These are phyloP conservation scores for Lachnellula cervina DNA, from an alignment of 2,329 filamentous ascomycete genomes.

Conservation along the genomic window DNA sequence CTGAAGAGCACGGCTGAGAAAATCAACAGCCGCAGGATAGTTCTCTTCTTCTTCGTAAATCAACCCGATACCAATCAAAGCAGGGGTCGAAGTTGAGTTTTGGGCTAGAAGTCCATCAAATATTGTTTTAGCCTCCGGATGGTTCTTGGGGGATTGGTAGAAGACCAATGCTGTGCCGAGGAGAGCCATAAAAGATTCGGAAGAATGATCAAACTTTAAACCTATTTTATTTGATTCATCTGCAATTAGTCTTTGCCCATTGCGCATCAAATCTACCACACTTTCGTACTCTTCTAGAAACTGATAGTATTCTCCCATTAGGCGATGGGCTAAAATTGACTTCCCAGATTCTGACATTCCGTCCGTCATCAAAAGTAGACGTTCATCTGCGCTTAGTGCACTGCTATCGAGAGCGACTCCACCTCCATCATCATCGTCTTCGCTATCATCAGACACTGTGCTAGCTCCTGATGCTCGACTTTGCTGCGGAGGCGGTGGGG, in stretches of 20 bases:
- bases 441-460: constrained; percentile 45
- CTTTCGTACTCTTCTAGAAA: constrained; percentile 80
- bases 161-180: constrained; percentile 86
- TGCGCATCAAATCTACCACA: constrained; percentile 73
- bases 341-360: constrained; percentile 58
- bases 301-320: constrained; percentile 80
- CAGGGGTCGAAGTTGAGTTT: constrained; percentile 71
- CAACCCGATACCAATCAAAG: constrained; percentile 82
- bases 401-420: constrained; percentile 50
- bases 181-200: constrained; percentile 69
- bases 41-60: constrained; percentile 93
- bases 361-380: constrained; percentile 74
- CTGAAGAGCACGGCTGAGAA: constrained; percentile 69
- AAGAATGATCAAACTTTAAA: constrained; percentile 61
- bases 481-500: constrained; percentile 19
- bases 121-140: constrained; percentile 78
- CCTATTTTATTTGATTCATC: constrained; percentile 63
- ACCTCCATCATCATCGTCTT: constrained; percentile 49
- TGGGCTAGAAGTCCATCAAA: constrained; percentile 77
- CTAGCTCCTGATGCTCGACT: constrained; percentile 31
- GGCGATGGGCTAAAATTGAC: constrained; percentile 76
- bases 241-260: constrained; percentile 58
- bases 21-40: constrained; percentile 74
- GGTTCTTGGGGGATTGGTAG: constrained; percentile 84
- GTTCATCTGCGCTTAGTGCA: constrained; percentile 65